Conservation (phyloP, 345 rosid species). For the Murraya paniculata region DNA sequence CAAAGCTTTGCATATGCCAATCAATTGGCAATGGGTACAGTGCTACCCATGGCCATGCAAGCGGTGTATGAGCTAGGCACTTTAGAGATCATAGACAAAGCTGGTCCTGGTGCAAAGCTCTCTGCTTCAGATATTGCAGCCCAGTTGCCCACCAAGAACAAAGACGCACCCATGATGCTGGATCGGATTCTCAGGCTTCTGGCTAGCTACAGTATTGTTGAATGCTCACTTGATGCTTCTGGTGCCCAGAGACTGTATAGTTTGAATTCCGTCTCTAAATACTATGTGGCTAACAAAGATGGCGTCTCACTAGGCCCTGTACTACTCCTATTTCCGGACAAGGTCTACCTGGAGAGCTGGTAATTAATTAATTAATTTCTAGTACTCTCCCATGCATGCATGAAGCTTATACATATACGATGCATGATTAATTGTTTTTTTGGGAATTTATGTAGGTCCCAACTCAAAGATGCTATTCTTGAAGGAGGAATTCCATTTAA, state of each 20-base stretch:
- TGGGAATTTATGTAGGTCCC: slow-evolving; percentile 8
- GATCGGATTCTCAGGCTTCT: slow-evolving; percentile 10
- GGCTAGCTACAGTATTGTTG: slow-evolving; percentile 26
- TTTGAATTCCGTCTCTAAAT: slow-evolving; percentile 21
- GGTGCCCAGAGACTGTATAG: slow-evolving; percentile 17
- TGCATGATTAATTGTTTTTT: too few relatives aligned
- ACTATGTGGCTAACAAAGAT: slow-evolving; percentile 21
- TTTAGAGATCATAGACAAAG: slow-evolving; percentile 27
- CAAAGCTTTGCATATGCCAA: slow-evolving; percentile 8
- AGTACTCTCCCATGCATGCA: too few relatives aligned
- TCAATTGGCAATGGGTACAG: slow-evolving; percentile 12
- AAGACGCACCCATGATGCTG: slow-evolving; percentile 24
- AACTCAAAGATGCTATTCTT: slow-evolving; percentile 32
- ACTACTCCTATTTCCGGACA: neutral
- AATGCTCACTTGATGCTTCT: slow-evolving; percentile 10
- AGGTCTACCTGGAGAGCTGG: slow-evolving; percentile 1
- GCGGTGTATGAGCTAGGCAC: slow-evolving; percentile 29
- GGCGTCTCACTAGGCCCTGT: neutral
- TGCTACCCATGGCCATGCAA: slow-evolving; percentile 28
- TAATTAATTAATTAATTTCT: neutral
- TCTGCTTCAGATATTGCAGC: neutral
- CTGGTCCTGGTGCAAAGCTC: slow-evolving; percentile 15
- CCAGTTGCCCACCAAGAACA: slow-evolving; percentile 13
- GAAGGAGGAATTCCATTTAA: slow-evolving; percentile 44
- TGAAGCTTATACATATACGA: too few relatives aligned